phyloP scores from a whole-genome alignment of 192 early-diverging fungal species.

The Mortierella claussenii region DNA sequence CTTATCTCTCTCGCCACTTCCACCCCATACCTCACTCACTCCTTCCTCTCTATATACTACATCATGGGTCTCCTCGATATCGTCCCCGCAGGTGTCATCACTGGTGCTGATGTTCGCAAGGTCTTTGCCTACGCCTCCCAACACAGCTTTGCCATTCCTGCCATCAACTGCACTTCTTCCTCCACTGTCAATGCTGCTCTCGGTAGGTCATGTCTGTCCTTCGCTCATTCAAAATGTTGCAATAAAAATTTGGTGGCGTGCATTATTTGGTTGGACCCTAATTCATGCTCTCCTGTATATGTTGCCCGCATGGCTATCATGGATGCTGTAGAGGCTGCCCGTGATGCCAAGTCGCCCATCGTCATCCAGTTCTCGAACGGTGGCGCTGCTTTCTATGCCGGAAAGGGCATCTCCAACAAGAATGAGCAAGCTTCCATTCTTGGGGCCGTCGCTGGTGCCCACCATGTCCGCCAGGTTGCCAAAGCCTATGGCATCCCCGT shows the following conservation, averaged over 20 bases:
- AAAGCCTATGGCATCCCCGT: constrained; percentile 87
- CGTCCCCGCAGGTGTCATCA: constrained; percentile 91
- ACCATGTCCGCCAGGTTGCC: constrained; percentile 82
- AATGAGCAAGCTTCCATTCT: constrained; percentile 89
- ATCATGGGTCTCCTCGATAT: constrained; percentile 84
- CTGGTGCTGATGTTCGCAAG: constrained; percentile 91
- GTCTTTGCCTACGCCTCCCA: constrained; percentile 77
- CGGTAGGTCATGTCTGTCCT: too few relatives aligned
- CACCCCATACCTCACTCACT: not conserved
- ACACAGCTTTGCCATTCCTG: constrained; percentile 93
- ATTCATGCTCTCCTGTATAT: too few relatives aligned
- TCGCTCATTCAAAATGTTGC: too few relatives aligned
- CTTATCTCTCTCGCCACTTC: constrained; percentile 4
- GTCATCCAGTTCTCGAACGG: constrained; percentile 98
- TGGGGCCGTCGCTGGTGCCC: constrained; percentile 91
- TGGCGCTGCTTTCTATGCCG: constrained; percentile 91
- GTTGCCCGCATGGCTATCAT: too few relatives aligned
- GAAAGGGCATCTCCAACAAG: constrained; percentile 92
- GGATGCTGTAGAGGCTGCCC: constrained; percentile 91
- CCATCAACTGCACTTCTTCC: constrained; percentile 95
- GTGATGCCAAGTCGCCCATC: constrained; percentile 91
- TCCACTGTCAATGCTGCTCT: constrained; percentile 93
- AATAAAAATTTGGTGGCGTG: too few relatives aligned
- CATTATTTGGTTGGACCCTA: too few relatives aligned
- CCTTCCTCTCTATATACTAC: not conserved